phyloP scores from a whole-genome alignment of 2,329 filamentous ascomycete species.

The Neopestalotiopsis clavispora region DNA sequence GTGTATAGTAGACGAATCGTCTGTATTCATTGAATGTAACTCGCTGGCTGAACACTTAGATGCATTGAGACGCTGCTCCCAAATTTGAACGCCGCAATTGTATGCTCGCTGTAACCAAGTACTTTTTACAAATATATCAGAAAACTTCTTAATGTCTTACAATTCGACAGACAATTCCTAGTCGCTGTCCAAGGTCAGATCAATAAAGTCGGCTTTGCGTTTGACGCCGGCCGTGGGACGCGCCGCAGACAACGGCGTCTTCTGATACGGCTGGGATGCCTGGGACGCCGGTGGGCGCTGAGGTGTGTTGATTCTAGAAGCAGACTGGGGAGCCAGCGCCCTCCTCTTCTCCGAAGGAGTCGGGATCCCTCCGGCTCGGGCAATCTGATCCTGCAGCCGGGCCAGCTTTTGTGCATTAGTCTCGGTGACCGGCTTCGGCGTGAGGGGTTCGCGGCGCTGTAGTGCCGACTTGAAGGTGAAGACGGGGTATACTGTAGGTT shows the following conservation, averaged over 20 bases:
- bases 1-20: background rate
- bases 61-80: background rate
- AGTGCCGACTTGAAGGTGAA: background rate
- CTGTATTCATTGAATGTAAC: background rate
- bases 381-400: background rate
- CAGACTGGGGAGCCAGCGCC: background rate
- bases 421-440: background rate
- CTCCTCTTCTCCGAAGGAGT: background rate
- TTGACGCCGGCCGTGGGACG: constrained; percentile 19
- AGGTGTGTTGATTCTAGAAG: background rate
- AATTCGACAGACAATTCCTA: background rate
- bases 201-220: constrained; percentile 26
- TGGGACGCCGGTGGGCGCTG: background rate
- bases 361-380: background rate
- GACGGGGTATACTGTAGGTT: background rate
- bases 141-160: background rate
- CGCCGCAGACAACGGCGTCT: background rate
- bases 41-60: background rate
- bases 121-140: background rate
- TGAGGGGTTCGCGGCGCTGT: background rate
- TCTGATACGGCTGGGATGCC: background rate
- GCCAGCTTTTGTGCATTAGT: background rate
- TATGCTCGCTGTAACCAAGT: background rate
- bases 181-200: constrained; percentile 23
- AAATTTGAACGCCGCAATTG: background rate